A percentile compares a stretch with the other conserved stretches of the same genome.
These are phyloP conservation scores for Myxozyma sirexii DNA, from an alignment of 805 yeast species.

Conservation along the genomic window DNA sequence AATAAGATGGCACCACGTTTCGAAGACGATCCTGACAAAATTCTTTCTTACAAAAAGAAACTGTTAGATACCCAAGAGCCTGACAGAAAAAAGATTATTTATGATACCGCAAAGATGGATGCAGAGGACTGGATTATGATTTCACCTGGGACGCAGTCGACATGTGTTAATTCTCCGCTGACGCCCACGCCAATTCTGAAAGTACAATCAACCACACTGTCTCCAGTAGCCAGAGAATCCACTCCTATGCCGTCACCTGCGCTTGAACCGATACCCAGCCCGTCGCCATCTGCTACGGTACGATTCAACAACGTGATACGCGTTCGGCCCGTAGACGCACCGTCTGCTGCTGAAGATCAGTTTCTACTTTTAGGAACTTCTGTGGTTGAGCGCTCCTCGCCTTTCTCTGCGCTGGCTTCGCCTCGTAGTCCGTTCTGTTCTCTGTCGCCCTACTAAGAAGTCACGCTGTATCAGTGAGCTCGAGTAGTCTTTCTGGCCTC, in stretches of 20 bases:
- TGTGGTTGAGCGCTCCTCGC: background rate
- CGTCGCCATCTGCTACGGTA: background rate
- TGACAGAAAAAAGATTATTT: background rate
- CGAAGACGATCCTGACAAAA: background rate
- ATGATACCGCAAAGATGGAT: conserved; percentile 1
- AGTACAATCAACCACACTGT: background rate
- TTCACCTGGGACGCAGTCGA: conserved; percentile 8
- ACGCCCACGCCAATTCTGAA: background rate
- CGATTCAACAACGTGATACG: conserved; percentile 6
- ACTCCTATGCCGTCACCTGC: no score
- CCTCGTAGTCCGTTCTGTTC: background rate
- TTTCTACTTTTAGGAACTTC: background rate
- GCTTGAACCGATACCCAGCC: background rate
- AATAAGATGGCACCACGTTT: background rate
- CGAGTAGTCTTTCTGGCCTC: no score
- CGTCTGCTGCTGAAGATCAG: background rate
- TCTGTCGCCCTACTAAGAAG: background rate
- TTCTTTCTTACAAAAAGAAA: background rate
- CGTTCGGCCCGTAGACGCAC: background rate
- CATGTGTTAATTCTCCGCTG: conserved; percentile 2
- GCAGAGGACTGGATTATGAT: background rate
- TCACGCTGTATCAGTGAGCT: no score
- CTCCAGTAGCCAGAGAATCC: background rate
- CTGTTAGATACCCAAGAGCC: background rate
- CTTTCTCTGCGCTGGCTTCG: background rate